Conservation (phyloP, 2,329 filamentous ascomycete species). For the Acrocalymma vagum region DNA sequence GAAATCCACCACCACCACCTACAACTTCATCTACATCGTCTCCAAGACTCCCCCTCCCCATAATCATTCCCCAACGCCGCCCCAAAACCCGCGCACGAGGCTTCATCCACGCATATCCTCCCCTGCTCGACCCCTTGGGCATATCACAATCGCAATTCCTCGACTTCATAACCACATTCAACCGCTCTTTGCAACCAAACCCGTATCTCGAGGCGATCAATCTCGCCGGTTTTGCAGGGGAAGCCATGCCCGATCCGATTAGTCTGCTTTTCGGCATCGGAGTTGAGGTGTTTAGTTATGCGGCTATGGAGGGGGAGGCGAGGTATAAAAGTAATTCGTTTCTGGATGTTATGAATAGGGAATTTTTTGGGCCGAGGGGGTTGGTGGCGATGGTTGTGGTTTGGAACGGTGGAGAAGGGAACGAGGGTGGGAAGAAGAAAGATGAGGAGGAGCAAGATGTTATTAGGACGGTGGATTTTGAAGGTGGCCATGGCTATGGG, state of each 20-base stretch:
- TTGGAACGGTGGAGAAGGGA: too few species aligned
- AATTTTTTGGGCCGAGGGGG: constrained; percentile 65
- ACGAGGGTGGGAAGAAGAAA: too few species aligned
- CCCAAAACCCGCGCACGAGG: constrained; percentile 58
- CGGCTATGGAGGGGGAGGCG: constrained; percentile 30
- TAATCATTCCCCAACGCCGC: constrained; percentile 63
- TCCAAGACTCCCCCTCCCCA: constrained; percentile 40
- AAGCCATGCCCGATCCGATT: constrained; percentile 11
- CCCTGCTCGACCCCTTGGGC: constrained; percentile 52
- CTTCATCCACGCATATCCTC: constrained; percentile 63
- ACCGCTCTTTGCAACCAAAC: constrained; percentile 51
- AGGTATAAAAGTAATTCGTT: constrained; percentile 59
- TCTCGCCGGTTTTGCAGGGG: constrained; percentile 40
- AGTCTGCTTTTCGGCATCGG: constrained; percentile 49
- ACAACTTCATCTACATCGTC: not conserved
- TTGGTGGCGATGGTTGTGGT: constrained; percentile 64
- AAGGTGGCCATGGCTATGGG: too few species aligned
- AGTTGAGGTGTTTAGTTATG: constrained; percentile 46
- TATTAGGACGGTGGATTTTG: too few species aligned
- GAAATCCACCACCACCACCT: constrained; percentile 1
- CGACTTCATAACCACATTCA: constrained; percentile 58
- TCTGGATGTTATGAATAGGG: constrained; percentile 63
- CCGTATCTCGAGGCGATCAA: constrained; percentile 27
- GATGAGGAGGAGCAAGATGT: too few species aligned
- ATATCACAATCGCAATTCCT: constrained; percentile 60